A percentile compares a stretch with the other conserved stretches of the same genome.
Evolutionary conservation across 805 yeast genomes (phyloP).

Genomic region (Geotrichum ghanense): DNA sequence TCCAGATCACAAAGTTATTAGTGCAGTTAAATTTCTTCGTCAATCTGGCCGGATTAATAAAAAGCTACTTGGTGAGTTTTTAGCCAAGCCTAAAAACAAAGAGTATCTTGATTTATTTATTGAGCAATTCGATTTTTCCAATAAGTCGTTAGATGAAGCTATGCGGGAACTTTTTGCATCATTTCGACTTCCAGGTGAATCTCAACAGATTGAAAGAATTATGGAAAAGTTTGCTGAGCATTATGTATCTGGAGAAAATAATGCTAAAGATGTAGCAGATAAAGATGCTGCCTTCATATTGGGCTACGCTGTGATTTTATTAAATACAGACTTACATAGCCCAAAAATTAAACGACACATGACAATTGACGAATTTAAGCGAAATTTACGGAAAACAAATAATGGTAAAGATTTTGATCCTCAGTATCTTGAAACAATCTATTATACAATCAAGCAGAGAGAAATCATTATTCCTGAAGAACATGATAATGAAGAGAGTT

Average conservation of each 20-base stretch:
- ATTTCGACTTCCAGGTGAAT: constrained; percentile 92
- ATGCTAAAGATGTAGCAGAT: constrained; percentile 42
- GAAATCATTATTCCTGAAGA: constrained; percentile 98
- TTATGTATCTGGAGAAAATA: constrained; percentile 55
- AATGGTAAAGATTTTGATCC: constrained; percentile 64
- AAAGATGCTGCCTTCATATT: constrained; percentile 81
- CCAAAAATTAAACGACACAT: constrained; percentile 88
- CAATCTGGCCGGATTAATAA: constrained; percentile 79
- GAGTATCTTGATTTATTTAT: constrained; percentile 55
- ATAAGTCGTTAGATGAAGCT: constrained; percentile 86
- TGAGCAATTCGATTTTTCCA: constrained; percentile 59
- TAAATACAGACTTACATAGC: constrained; percentile 87
- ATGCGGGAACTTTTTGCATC: constrained; percentile 67
- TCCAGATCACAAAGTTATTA: constrained; percentile 32
- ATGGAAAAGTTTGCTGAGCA: constrained; percentile 78
- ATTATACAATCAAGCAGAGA: constrained; percentile 63
- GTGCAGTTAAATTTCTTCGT: constrained; percentile 65
- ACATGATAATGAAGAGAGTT: constrained; percentile 86
- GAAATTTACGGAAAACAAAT: constrained; percentile 71
- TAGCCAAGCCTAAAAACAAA: constrained; percentile 64
- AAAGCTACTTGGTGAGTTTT: constrained; percentile 71
- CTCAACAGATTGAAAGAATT: constrained; percentile 90
- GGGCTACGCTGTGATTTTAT: constrained; percentile 85
- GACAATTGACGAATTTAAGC: constrained; percentile 73
- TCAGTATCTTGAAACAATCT: constrained; percentile 77